A percentile compares a stretch with the other conserved stretches of the same genome.
Conservation (phyloP, 2,329 filamentous ascomycete species). For the Alternaria alternata region DNA sequence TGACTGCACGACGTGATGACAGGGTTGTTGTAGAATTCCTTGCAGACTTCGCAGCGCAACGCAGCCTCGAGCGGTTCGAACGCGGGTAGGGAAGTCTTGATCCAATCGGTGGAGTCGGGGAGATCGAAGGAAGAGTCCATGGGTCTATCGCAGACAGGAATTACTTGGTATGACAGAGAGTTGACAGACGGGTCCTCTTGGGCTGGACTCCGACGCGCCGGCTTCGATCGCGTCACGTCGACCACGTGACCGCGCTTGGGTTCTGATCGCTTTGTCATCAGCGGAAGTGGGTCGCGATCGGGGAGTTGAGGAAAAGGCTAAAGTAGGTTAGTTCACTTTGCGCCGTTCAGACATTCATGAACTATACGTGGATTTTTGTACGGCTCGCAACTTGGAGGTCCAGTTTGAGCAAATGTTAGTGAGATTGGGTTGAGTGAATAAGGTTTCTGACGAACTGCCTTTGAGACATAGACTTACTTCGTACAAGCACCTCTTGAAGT, state of each 20-base stretch:
- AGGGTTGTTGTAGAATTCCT: conserved; percentile 93
- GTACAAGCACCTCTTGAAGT: no score
- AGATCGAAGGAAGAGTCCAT: conserved; percentile 56
- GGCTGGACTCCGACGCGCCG: conserved; percentile 17
- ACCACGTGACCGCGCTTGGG: conserved; percentile 24
- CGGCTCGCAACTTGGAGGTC: neutral
- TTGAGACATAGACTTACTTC: no score
- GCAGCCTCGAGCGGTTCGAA: conserved; percentile 80
- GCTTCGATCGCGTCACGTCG: conserved; percentile 20
- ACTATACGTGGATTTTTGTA: neutral
- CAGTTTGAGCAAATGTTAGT: neutral
- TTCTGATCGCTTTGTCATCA: conserved; percentile 18
- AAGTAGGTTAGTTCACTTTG: neutral
- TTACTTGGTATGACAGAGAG: conserved; percentile 13
- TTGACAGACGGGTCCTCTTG: conserved; percentile 17
- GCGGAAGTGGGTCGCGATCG: neutral
- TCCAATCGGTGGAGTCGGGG: conserved; percentile 86
- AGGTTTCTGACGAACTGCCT: no score
- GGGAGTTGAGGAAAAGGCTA: neutral
- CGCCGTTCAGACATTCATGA: neutral
- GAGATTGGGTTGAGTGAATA: neutral
- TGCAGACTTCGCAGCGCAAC: conserved; percentile 95
- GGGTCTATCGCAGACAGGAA: conserved; percentile 12
- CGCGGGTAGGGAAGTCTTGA: conserved; percentile 70
- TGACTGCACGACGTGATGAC: conserved; percentile 96